Base-by-base conservation (phyloP, 345 rosid genomes). In the Euphorbia peplus region DNA sequence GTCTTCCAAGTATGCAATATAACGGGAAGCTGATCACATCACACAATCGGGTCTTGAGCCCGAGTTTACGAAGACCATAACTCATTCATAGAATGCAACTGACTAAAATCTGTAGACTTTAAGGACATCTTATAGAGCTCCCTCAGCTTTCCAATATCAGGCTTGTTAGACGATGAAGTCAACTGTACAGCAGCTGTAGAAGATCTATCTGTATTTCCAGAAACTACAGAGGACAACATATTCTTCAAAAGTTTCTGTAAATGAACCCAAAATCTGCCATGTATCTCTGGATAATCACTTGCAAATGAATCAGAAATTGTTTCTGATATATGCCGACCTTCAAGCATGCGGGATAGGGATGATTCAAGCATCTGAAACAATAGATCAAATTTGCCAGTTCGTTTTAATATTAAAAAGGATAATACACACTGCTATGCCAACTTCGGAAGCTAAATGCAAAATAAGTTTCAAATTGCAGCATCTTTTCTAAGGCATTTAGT, bases 61-160 rank as follows among this genome's bases (percentile, higher is more conserved):
- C 21, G 26, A 12, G 22, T 0, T 62, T 57, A 74, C 12, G 95
- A 86, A 73, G 80, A 74, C 97, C 97, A 92, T 69, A 88, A 65
- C 47, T 73, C 8, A 63, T 89, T 81, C 90, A 90, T 86, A 26
- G 76, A 73, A 54, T 82, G 71, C 70, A 93, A 83, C 64, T 84
- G 86, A 25, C 78, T 62, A 51, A 86, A 71, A 52, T 81, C 76
- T 18, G 77, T 75, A 14, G 87, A 85, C 68, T 80, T 89, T 76
- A 91, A 78, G 35, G 97, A 84, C 88, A 83, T 81, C 68, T 80
- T 90, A 69, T 93, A 93, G 0, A 91, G 89, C 55, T 89, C 92
- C 75, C 86, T 91, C 22, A 91, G 87, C 77, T 89, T 90, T 60
- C 54, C 81, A 1, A 70, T 56, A 54, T 90, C 86, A 3, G 69